phyloP scores from a whole-genome alignment of 257 asterid genomes.

The Marsdenia floribunda region DNA sequence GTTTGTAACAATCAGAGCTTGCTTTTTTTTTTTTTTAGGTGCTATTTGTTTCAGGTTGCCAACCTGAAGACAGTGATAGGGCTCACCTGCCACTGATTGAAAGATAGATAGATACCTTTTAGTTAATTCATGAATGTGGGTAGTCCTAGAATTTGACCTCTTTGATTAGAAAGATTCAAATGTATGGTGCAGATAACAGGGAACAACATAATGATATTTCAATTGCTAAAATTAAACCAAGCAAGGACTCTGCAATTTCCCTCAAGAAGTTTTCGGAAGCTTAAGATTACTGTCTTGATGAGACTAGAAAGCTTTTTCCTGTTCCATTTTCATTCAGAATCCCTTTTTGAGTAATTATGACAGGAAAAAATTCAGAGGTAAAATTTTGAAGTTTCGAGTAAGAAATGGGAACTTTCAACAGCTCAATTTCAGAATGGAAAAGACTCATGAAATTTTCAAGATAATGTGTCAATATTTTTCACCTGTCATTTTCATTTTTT shows the following conservation, averaged over 20 bases:
- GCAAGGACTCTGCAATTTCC: too few species aligned
- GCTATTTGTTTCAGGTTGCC: neutral
- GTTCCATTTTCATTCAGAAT: neutral
- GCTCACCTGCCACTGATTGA: neutral
- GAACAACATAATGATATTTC: neutral
- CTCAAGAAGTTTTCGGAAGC: neutral
- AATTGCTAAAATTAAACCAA: neutral
- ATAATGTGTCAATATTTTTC: neutral
- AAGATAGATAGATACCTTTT: neutral
- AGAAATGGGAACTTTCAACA: neutral
- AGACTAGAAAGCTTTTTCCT: neutral
- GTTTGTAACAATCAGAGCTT: too few species aligned
- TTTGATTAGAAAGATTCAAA: neutral
- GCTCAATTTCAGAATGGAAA: neutral
- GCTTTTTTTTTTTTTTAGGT: too few species aligned
- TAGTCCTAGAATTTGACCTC: neutral
- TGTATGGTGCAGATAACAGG: neutral
- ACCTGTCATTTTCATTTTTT: neutral
- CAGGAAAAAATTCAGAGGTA: too few species aligned
- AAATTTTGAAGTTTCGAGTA: neutral
- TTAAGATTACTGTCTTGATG: neutral
- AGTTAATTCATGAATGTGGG: neutral
- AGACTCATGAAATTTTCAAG: neutral
- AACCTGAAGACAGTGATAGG: neutral
- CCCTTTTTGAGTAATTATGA: too few species aligned